Percentiles rank a stretch among this genome's conserved stretches.
These are phyloP conservation scores for Sedum album DNA, from an alignment of 164 flowering plant genomes.

Conservation along the genomic window DNA sequence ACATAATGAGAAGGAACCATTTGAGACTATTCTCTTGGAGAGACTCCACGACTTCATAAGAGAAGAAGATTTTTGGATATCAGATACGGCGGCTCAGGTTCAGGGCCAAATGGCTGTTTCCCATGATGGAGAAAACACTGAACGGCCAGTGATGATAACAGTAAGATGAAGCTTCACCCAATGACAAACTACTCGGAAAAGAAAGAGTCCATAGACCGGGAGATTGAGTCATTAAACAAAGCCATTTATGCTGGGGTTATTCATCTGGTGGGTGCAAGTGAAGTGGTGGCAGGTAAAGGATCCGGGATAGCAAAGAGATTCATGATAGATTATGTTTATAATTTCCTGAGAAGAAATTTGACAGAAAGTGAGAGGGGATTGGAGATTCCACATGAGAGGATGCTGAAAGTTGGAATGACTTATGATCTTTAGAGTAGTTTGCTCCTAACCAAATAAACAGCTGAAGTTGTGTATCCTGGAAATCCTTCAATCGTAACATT, in stretches of 20 bases:
- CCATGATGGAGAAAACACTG: background rate
- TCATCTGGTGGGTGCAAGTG: slow-evolving; percentile 57
- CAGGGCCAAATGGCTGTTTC: background rate
- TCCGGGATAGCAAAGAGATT: slow-evolving; percentile 37
- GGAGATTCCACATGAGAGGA: slow-evolving; percentile 49
- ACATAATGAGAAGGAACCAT: slow-evolving; percentile 37
- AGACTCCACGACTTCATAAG: slow-evolving; percentile 43
- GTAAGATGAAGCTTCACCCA: background rate
- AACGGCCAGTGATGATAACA: slow-evolving; percentile 6
- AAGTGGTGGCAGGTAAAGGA: slow-evolving; percentile 51
- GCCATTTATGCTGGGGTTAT: slow-evolving; percentile 40
- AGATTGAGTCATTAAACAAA: slow-evolving; percentile 30
- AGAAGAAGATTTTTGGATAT: slow-evolving; percentile 27
- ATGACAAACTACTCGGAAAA: background rate
- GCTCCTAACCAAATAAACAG: background rate
- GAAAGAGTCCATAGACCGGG: slow-evolving; percentile 20
- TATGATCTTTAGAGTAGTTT: slow-evolving; percentile 40
- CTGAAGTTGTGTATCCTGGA: background rate
- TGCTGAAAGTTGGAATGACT: slow-evolving; percentile 73
- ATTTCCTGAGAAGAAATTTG: slow-evolving; percentile 47
- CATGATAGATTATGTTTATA: slow-evolving; percentile 50
- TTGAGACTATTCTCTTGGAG: slow-evolving; percentile 45
- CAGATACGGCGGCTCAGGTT: background rate
- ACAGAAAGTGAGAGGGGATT: slow-evolving; percentile 43
- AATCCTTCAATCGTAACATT: background rate